phyloP scores from a whole-genome alignment of 805 yeast genomes.

The Sungouiozyma intestinalis region DNA sequence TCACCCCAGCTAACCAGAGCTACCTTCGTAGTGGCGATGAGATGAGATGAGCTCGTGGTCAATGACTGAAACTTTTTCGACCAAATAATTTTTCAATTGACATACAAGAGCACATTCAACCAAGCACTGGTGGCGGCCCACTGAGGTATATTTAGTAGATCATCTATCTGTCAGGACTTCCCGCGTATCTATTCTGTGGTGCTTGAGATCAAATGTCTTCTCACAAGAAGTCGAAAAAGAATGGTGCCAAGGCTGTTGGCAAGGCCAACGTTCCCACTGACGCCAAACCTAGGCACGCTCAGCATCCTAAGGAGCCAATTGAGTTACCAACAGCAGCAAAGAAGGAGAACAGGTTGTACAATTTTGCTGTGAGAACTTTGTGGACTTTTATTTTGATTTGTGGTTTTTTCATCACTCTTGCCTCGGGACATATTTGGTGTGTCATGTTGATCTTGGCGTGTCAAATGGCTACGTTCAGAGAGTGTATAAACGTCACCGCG shows the following conservation, averaged over 20 bases:
- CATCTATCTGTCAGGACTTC: too few relatives aligned
- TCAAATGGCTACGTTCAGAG: conserved; percentile 80
- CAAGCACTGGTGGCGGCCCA: too few relatives aligned
- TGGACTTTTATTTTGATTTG: conserved; percentile 92
- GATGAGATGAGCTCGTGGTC: not conserved
- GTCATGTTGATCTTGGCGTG: conserved; percentile 59
- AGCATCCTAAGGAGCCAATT: not conserved
- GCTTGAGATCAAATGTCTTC: not conserved
- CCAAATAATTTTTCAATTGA: not conserved
- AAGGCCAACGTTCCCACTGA: not conserved
- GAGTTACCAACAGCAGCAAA: not conserved
- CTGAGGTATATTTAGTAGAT: too few relatives aligned
- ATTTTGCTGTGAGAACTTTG: conserved; percentile 70
- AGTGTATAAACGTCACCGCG: conserved; percentile 79
- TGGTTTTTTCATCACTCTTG: conserved; percentile 56
- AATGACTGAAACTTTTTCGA: not conserved
- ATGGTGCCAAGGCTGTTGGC: not conserved
- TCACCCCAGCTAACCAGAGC: too few relatives aligned
- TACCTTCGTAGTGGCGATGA: too few relatives aligned
- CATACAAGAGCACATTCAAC: too few relatives aligned
- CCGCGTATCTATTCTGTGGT: not conserved
- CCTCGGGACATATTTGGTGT: conserved; percentile 79
- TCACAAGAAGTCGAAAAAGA: not conserved
- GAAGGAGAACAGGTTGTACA: conserved; percentile 19
- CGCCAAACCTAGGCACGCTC: not conserved